These are phyloP conservation scores for Cylindrotheca closterium DNA, from an alignment of 108 stramenopile species.

Conservation along the genomic window DNA sequence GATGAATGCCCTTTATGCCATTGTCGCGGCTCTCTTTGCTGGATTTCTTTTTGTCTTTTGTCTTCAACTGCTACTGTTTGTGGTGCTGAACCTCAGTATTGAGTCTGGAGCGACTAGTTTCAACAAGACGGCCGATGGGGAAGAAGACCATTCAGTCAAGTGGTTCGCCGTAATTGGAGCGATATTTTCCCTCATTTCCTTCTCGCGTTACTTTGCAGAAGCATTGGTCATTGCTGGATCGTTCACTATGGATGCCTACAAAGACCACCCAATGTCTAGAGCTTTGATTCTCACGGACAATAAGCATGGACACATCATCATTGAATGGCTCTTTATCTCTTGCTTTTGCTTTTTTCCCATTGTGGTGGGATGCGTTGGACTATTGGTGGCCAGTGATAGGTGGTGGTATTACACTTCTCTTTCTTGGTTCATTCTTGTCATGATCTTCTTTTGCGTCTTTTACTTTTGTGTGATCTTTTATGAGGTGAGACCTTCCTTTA, in stretches of 20 bases:
- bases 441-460: constrained; percentile 35
- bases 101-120: constrained; percentile 24
- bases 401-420: constrained; percentile 55
- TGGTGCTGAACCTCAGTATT: constrained; percentile 52
- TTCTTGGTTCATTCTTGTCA: constrained; percentile 43
- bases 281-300: constrained; percentile 18
- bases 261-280: constrained; percentile 40
- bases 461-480: constrained; percentile 36
- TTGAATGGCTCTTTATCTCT: constrained; percentile 39
- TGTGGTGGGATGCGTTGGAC: constrained; percentile 23
- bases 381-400: constrained; percentile 37
- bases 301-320: neutral
- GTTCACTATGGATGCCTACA: constrained; percentile 48
- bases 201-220: constrained; percentile 48
- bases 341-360: constrained; percentile 57
- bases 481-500: constrained; percentile 35
- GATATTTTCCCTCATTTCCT: constrained; percentile 43
- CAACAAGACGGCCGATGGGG: neutral
- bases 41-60: constrained; percentile 72
- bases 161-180: constrained; percentile 26
- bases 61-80: constrained; percentile 55
- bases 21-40: constrained; percentile 51
- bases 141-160: too few relatives aligned
- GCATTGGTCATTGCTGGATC: constrained; percentile 60
- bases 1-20: constrained; percentile 47